A percentile compares a stretch with the other conserved stretches of the same genome.
These are phyloP conservation scores for Chlamydomonas applanata DNA, from an alignment of 139 green algal species.

Conservation along the genomic window DNA sequence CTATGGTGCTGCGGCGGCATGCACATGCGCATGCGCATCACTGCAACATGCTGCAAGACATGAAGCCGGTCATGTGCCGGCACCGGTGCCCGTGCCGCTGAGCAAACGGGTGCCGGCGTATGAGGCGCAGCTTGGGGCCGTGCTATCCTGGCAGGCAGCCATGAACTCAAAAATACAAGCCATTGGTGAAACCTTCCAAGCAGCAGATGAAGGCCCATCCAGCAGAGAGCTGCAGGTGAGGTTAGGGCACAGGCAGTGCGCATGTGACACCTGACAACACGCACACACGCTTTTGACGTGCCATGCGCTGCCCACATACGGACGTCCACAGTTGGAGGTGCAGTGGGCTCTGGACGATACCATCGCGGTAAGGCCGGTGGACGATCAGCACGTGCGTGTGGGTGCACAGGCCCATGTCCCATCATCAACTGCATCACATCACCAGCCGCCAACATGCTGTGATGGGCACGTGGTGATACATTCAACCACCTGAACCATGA, in stretches of 20 bases:
- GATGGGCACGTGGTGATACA: too few relatives aligned
- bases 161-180: constrained; percentile 7
- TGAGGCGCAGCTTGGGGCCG: constrained; percentile 8
- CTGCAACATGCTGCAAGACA: too few relatives aligned
- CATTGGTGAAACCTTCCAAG: constrained; percentile 26
- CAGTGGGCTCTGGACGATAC: constrained; percentile 73
- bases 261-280: not conserved
- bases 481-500: too few relatives aligned
- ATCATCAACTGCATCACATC: too few relatives aligned
- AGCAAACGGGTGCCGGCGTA: constrained; percentile 15
- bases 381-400: too few relatives aligned
- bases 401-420: too few relatives aligned
- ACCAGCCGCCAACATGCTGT: too few relatives aligned
- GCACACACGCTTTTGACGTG: constrained; percentile 22
- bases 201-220: constrained; percentile 28
- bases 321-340: constrained; percentile 53
- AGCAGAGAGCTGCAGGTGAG: constrained; percentile 35
- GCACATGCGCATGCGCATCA: too few relatives aligned
- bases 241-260: not conserved
- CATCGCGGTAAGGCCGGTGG: constrained; percentile 28
- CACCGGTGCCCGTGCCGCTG: constrained; percentile 29
- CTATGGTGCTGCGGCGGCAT: too few relatives aligned
- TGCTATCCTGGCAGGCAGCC: constrained; percentile 15
- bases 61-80: too few relatives aligned
- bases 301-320: not conserved